These are phyloP conservation scores for Magnusiomyces suaveolens DNA, from an alignment of 1,139 yeast species.

Conservation along the genomic window DNA sequence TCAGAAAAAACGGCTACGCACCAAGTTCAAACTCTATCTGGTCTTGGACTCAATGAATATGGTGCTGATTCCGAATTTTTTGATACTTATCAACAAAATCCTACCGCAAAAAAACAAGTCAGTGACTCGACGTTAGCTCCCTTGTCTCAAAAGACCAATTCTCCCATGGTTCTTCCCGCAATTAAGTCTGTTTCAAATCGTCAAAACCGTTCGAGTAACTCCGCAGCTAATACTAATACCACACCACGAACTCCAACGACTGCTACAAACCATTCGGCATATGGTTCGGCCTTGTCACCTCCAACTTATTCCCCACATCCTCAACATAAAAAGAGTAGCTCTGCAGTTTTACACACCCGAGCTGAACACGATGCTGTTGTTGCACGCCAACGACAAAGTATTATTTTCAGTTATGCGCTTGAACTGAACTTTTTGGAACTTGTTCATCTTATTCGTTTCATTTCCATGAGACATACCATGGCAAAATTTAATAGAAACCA, in stretches of 20 bases:
- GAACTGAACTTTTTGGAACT: constrained; percentile 4
- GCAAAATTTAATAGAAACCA: background rate
- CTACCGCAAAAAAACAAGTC: background rate
- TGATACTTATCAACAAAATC: background rate
- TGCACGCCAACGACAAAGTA: background rate
- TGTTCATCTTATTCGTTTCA: background rate
- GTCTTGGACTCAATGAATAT: background rate
- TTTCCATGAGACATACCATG: background rate
- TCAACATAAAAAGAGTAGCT: background rate
- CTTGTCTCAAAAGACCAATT: background rate
- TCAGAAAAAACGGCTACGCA: constrained; percentile 15
- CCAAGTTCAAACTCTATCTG: background rate
- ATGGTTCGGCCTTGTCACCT: background rate
- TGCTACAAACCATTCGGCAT: background rate
- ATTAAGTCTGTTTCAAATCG: background rate
- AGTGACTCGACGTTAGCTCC: background rate
- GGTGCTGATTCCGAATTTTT: background rate
- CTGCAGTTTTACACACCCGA: background rate
- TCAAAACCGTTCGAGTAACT: background rate
- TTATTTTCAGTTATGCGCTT: background rate
- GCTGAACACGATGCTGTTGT: constrained; percentile 1
- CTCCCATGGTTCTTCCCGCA: background rate
- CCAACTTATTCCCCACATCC: background rate
- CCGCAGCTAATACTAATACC: background rate
- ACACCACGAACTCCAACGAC: background rate